Evolutionary conservation across 164 flowering plant genomes (phyloP), one percentile per base, ranked within the genome.

Genomic region (Aristolochia californica): DNA sequence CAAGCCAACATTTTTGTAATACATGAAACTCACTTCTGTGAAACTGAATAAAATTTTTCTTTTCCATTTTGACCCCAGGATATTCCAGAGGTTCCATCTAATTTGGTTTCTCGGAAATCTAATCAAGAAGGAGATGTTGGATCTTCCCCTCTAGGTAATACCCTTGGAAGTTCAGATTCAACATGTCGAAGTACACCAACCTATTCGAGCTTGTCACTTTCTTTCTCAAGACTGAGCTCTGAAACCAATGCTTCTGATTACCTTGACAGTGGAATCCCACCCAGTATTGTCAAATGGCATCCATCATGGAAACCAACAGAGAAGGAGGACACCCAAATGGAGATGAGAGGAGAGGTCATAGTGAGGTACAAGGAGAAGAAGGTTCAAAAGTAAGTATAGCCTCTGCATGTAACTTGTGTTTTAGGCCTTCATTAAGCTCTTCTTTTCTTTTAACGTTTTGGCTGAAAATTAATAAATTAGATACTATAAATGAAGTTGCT

Each of bases 311-410:
- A 64, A 43, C 69, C 70, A 16, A 49, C 48, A 45, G 72, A 69
- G 26, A 16, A 38, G 51, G 71, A 75, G 21, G 45, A 28, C 58
- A 44, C 63, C n/a, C 71, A 67, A 26, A 13, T 54, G 15, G 70
- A 72, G 51, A 70, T 63, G 23, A 73, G 71, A 64, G 75, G 68
- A 59, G n/a, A n/a, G 56, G 72, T 72, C 63, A 60, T 60, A 59
- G 61, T 45, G 63, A 70, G 75, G 53, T 66, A 72, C 68, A 76
- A 74, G 63, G 80, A 78, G 69, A 77, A 75, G 70, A 80, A 76
- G 53, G 57, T 66, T 13, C 62, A 69, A 49, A 28, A 57, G 84
- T 82, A 75, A 74, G 83, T 66, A 43, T 23, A 2, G 7, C 40
- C 40, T 34, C 40, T 34, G 40, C 40, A 34, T 34, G 40, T 34